phyloP scores from a whole-genome alignment of 257 asterid genomes.

The Nemophila menziesii region DNA sequence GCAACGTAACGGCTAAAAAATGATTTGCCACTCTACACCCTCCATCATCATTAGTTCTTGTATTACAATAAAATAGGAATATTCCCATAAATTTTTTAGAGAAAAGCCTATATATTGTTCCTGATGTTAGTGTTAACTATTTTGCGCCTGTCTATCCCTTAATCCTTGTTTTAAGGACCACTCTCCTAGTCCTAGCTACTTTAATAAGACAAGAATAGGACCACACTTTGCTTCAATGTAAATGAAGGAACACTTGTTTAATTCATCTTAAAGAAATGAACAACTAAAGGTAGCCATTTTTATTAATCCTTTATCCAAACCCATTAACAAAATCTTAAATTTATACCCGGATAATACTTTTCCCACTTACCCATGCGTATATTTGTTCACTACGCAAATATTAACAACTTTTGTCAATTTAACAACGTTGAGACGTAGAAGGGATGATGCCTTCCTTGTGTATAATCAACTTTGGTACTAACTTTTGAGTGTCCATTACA shows the following conservation, averaged over 20 bases:
- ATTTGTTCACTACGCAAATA: background rate
- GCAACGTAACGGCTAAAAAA: no score
- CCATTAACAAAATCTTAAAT: background rate
- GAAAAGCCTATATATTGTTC: no score
- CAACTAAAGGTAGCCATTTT: background rate
- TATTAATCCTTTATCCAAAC: background rate
- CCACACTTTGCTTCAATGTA: background rate
- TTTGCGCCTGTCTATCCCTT: no score
- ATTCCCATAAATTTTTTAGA: no score
- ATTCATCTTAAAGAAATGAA: slow-evolving; percentile 13
- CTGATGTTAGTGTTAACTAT: no score
- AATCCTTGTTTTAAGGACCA: background rate
- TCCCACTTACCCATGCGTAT: background rate
- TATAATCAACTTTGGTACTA: background rate
- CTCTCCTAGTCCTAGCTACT: no score
- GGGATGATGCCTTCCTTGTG: background rate
- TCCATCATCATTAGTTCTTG: no score
- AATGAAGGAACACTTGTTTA: slow-evolving; percentile 1
- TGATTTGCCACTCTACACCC: no score
- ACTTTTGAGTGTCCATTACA: slow-evolving; percentile 8
- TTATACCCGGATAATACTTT: background rate
- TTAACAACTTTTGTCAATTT: background rate
- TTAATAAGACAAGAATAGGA: background rate
- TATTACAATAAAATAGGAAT: no score
- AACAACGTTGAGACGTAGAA: slow-evolving; percentile 14